Evolutionary conservation across 2,329 filamentous ascomycete species (phyloP).

Genomic region (Xylaria arbuscula): DNA sequence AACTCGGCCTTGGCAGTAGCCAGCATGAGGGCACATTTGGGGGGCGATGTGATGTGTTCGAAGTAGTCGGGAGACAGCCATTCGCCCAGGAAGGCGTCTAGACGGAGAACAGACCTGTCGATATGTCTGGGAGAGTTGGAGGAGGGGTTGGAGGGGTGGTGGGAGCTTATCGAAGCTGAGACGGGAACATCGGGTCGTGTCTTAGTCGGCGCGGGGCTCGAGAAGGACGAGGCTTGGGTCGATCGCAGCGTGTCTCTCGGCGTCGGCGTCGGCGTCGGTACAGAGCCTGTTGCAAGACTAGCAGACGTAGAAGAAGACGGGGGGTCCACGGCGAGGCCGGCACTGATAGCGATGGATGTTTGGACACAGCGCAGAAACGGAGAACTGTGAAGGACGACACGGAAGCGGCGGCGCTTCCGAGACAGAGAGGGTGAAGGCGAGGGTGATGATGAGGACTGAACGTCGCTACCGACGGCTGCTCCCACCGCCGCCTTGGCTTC

Average conservation of each 20-base stretch:
- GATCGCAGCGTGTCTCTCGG: slow-evolving; percentile 36
- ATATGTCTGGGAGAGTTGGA: slow-evolving; percentile 43
- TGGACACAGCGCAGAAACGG: slow-evolving; percentile 94
- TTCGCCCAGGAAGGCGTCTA: slow-evolving; percentile 94
- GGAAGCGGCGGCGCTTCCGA: slow-evolving; percentile 72
- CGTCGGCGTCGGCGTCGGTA: slow-evolving; percentile 37
- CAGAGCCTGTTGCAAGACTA: slow-evolving; percentile 43
- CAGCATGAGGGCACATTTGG: slow-evolving; percentile 86
- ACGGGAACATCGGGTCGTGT: slow-evolving; percentile 37
- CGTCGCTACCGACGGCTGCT: slow-evolving; percentile 15
- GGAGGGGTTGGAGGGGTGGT: slow-evolving; percentile 41
- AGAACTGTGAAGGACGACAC: slow-evolving; percentile 90
- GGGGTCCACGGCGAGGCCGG: slow-evolving; percentile 78
- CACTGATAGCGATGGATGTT: slow-evolving; percentile 87
- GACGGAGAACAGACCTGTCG: slow-evolving; percentile 74
- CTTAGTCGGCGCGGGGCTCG: slow-evolving; percentile 37
- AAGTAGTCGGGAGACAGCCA: slow-evolving; percentile 96
- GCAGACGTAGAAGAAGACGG: slow-evolving; percentile 45
- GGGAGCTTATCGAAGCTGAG: slow-evolving; percentile 38
- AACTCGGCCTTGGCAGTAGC: slow-evolving; percentile 89
- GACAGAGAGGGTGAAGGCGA: slow-evolving; percentile 27
- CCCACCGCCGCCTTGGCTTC: slow-evolving; percentile 39
- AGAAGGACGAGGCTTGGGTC: slow-evolving; percentile 40
- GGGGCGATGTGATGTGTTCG: slow-evolving; percentile 89
- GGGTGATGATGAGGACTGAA: slow-evolving; percentile 4